Base-by-base conservation (phyloP, 441 rosid species). In the Sinapis alba region DNA sequence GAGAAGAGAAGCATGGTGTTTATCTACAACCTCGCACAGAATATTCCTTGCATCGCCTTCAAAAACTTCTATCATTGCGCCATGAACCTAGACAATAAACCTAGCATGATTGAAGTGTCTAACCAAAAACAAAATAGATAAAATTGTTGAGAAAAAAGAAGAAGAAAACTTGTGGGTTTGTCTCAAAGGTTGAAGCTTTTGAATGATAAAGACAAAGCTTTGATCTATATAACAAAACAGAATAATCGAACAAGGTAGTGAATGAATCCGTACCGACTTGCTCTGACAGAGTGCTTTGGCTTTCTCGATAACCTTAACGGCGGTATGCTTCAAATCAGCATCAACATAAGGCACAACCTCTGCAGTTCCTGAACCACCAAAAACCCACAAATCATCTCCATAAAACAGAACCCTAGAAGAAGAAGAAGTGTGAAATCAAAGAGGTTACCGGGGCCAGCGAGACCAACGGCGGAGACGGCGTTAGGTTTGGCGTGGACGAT, bases 21-120 rank as follows among this genome's bases (percentile, higher is more conserved):
- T 92, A 10, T 95, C 97, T 8, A 89, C 99, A 70, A 89, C 90
- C 30, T 95, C 99, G 36, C 97, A 95, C 0, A 95, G 86, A 10
- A 91, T 85, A 62, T 89, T 89, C 82, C 97, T 87, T 6, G 91
- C 86, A 87, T 95, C 99, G 2, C 99, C 98, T 83, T 95, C 99
- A 3, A 76, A 75, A 59, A 85, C 89, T 73, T 91, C 93, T 26
- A 80, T 45, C 16, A 51, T 62, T 4, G 73, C 82, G 36, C 86
- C 90, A 63, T 50, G 76, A 62, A 91, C 93, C 99, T 95, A 74
- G 62, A 78, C 13, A 69, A 3, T 65, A 58, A 38, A 20, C 38
- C 66, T 6, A 45, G 13, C 34, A 27, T 9, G n/a, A 30, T 36
- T 51, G 56, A 7, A 10, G 1, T 27, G 32, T 26, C 18, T 32